phyloP scores from a whole-genome alignment of 495 filamentous ascomycete genomes.

The Margaritispora aquatica region DNA sequence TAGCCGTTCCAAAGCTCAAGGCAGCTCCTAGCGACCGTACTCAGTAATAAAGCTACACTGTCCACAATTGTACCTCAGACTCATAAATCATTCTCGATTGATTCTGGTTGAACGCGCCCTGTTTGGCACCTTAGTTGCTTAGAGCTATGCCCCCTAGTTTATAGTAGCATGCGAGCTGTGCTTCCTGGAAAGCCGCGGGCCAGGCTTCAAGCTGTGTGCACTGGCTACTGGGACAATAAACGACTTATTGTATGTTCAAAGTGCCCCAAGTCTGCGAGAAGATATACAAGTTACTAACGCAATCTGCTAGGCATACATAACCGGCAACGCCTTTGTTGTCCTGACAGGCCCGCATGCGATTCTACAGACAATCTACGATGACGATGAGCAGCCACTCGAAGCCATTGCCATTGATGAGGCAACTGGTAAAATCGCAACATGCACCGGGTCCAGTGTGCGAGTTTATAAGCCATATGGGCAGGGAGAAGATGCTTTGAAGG shows the following conservation, averaged over 20 bases:
- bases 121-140: no score
- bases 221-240: slow-evolving; percentile 73
- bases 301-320: slow-evolving; percentile 68
- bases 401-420: slow-evolving; percentile 71
- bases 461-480: slow-evolving; percentile 75
- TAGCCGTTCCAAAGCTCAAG: background rate
- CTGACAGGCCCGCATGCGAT: slow-evolving; percentile 67
- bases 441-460: slow-evolving; percentile 56
- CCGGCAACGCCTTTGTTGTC: slow-evolving; percentile 79
- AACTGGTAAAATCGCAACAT: slow-evolving; percentile 80
- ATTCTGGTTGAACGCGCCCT: no score
- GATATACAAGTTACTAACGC: background rate
- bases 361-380: slow-evolving; percentile 86
- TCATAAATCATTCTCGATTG: no score
- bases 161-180: slow-evolving; percentile 59
- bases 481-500: slow-evolving; percentile 62
- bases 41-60: no score
- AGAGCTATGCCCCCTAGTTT: slow-evolving; percentile 12
- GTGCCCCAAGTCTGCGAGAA: background rate
- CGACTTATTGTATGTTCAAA: slow-evolving; percentile 66
- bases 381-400: slow-evolving; percentile 63
- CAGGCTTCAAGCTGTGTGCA: slow-evolving; percentile 83
- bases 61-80: no score
- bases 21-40: background rate
- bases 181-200: slow-evolving; percentile 87